Evolutionary conservation across 129 eudicot genomes (phyloP), one percentile per base, ranked within the genome.

Genomic region (Glebionis coronaria): DNA sequence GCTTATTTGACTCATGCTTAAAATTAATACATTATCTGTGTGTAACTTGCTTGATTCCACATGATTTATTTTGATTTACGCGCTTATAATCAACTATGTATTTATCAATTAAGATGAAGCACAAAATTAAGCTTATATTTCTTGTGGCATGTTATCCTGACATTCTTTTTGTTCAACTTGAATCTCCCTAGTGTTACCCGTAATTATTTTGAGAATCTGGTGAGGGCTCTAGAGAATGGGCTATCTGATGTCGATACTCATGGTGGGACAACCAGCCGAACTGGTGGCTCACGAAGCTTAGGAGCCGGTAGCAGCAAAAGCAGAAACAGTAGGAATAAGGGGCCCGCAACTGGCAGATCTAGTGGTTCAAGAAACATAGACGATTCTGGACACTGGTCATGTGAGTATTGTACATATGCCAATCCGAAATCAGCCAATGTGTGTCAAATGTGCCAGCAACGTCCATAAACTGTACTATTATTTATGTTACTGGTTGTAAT

Each of bases 391-490:
- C 91, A 86, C 72, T 93, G 99, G 97, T 82, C 97, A 44, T 93
- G 99, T 44, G 95, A 89, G 67, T 75, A 82, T 57, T 93, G 99
- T 81, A 93, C 99, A 1, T 93, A 51, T 79, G 98, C 98, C 63
- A 93, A 93, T 73, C 83, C 54, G 20, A 80, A 70, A 61, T 82
- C 97, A 9, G 84, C 84, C 5, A 75, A 78, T 11, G 75, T 74
- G 38, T 93, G 98, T 68, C 92, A 88, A 49, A 88, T 93, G 87
- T 93, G 98, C 78, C 96, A 84, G 74, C 95, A 86, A 45, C 89
- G 79, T 53, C 86, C 88, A 54, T 93, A 57, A 85, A 64, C 18
- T 49, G 7, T 14, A 28, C 4, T 28, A 35, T 35, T 35, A 35
- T 35, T 20, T 18, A 12, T 3, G 25, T 5, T 47, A 27, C 19